Evolutionary conservation across 306 rosid species (phyloP).

Genomic region (Prunus fruticosa): DNA sequence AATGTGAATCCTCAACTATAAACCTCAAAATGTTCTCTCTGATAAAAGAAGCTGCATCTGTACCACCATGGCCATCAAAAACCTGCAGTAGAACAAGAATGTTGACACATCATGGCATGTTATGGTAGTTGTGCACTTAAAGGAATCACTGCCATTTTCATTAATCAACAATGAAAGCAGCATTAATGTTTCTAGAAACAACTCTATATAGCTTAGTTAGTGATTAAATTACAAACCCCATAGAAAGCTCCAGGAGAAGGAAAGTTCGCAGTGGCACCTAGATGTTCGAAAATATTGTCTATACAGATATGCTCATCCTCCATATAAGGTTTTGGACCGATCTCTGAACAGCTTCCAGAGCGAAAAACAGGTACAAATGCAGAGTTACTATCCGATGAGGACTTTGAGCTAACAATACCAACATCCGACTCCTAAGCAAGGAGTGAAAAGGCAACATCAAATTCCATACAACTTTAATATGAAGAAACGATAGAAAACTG

Average conservation of each 20-base stretch:
- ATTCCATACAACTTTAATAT: not conserved
- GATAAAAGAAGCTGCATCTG: constrained; percentile 34
- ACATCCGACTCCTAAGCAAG: constrained; percentile 26
- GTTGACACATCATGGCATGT: not conserved
- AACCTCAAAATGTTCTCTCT: constrained; percentile 37
- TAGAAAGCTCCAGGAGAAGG: constrained; percentile 41
- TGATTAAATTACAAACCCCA: constrained; percentile 29
- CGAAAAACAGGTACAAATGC: constrained; percentile 31
- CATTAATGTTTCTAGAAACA: not conserved
- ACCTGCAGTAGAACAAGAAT: constrained; percentile 18
- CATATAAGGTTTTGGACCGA: constrained; percentile 37
- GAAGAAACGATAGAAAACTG: not conserved
- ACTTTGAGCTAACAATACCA: constrained; percentile 25
- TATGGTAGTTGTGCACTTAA: not conserved
- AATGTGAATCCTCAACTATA: constrained; percentile 28
- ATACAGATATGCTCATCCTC: constrained; percentile 40
- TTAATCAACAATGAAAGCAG: not conserved
- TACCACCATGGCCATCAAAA: constrained; percentile 44
- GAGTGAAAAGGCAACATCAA: not conserved
- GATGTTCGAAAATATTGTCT: constrained; percentile 30
- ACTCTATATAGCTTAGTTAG: not conserved
- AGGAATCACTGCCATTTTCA: not conserved
- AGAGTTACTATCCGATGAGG: constrained; percentile 21
- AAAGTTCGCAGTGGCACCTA: constrained; percentile 25
- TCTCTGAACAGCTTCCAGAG: constrained; percentile 44